Conservation (phyloP, 2,329 filamentous ascomycete genomes). For the Sporothrix brunneoviolacea region DNA sequence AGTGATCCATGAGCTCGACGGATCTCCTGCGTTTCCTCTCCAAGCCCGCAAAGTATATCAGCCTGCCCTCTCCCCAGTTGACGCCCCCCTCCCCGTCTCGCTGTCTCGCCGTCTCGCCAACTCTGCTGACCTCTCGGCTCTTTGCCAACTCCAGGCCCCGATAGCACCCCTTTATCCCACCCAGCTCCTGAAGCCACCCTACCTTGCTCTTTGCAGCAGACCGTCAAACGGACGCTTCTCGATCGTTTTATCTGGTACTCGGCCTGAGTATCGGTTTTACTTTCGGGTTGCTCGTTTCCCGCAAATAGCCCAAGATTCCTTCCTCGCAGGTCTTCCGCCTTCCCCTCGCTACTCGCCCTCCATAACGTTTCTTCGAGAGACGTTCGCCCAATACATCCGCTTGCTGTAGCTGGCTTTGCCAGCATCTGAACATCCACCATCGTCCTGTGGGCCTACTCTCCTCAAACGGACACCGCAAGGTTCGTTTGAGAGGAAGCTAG, state of each 20-base stretch:
- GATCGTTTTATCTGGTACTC: conserved; percentile 61
- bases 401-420: conserved; percentile 78
- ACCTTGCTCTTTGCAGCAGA: too few relatives aligned
- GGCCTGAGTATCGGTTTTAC: conserved; percentile 58
- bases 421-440: conserved; percentile 58
- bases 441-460: conserved; percentile 89
- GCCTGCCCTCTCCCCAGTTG: neutral
- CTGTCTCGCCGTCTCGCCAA: neutral
- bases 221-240: conserved; percentile 33
- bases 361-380: conserved; percentile 75
- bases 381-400: conserved; percentile 41
- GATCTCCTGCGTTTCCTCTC: conserved; percentile 89
- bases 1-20: conserved; percentile 79
- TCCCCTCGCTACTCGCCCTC: conserved; percentile 76
- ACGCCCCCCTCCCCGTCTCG: neutral
- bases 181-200: conserved; percentile 21
- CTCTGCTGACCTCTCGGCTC: neutral
- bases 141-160: conserved; percentile 39
- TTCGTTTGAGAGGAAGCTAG: conserved; percentile 98
- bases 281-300: conserved; percentile 1
- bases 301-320: conserved; percentile 74
- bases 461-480: conserved; percentile 88
- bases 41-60: conserved; percentile 85
- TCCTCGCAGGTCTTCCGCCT: conserved; percentile 75
- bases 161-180: conserved; percentile 45